Percentiles rank a stretch among this genome's conserved stretches.
Conservation (phyloP, 768 basidiomycete genomes). For the Trametes villosa region DNA sequence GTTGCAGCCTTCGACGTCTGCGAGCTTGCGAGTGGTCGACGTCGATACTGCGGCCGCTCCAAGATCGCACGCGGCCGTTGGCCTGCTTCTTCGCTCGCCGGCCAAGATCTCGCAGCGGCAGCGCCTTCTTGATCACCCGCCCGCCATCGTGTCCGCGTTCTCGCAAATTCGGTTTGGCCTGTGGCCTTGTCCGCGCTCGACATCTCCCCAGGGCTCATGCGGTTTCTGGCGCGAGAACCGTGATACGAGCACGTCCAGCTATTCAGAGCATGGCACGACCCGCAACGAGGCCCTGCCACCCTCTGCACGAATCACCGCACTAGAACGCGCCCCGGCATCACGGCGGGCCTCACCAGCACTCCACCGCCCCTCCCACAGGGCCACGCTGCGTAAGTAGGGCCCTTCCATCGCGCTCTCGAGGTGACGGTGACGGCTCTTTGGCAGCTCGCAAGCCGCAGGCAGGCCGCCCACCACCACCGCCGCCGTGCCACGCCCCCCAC, state of each 20-base stretch:
- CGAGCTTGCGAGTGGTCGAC: background rate
- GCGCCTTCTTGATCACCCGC: background rate
- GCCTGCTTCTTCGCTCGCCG: background rate
- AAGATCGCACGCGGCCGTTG: background rate
- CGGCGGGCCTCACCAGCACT: slow-evolving; percentile 7
- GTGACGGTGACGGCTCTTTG: background rate
- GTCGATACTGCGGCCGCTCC: slow-evolving; percentile 9
- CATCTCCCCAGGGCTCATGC: background rate
- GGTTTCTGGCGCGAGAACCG: background rate
- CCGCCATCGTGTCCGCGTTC: background rate
- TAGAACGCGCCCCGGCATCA: slow-evolving; percentile 13
- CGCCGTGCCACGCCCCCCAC: background rate
- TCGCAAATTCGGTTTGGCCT: background rate
- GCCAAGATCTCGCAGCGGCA: background rate
- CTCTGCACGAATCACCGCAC: slow-evolving; percentile 9
- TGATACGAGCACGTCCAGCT: background rate
- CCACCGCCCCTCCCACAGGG: slow-evolving; percentile 13
- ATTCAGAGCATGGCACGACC: background rate
- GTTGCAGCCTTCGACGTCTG: background rate
- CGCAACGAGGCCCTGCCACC: slow-evolving; percentile 15
- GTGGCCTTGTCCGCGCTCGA: background rate
- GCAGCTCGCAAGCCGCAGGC: background rate
- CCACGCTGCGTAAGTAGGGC: background rate
- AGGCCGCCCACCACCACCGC: background rate
- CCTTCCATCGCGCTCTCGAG: background rate